Base-by-base conservation (phyloP, 805 yeast genomes). In the Kazachstania psychrophila region DNA sequence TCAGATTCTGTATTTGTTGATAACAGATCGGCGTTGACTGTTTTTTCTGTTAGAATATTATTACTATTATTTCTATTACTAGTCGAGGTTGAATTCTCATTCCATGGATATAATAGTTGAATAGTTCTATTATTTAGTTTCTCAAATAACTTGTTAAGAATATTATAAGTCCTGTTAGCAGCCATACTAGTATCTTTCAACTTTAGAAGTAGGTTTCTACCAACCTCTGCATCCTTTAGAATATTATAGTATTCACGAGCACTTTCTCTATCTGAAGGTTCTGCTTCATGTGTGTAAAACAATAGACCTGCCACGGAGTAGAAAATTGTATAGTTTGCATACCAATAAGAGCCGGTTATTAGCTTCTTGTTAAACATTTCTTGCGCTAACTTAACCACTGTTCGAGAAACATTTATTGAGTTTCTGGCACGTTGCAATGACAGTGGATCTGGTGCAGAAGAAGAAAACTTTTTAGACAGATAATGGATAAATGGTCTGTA, bases 261-360 rank as follows among this genome's bases (percentile, higher is more conserved):
- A 41, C 70, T 72, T 12, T 58, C 60, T 15, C 65, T 62, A 37
- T 71, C 73, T 17, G 56, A 51, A 20, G 68, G 66, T 7, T 49
- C 46, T 5, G 63, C 66, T 41, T 70, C 75, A 54, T 83, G 92
- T 41, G 75, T 79, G 54, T 86, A 87, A 53, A 81, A 87, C 6
- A 85, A 77, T 48, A 87, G 66, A 46, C 95, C 85, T 0, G 95
- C 94, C 34, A 87, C 88, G 1, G 94, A 78, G 56, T 84, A 87
- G 56, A 87, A 87, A n/a, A 87, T 80, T 0, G 95, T 86, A 58
- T 87, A 87, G 56, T 82, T 78, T n/a, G 92, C 79, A 52, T 85
- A 87, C 95, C 96, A 86, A 56, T 87, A 88, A 0, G 94, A 83
- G 2, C 95, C 95, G 46, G 83, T 75, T 40, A 87, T 64, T 48